Percentiles rank a stretch among this genome's conserved stretches.
Conservation (phyloP, 495 filamentous ascomycete species). For the Glutinoglossum americanum region DNA sequence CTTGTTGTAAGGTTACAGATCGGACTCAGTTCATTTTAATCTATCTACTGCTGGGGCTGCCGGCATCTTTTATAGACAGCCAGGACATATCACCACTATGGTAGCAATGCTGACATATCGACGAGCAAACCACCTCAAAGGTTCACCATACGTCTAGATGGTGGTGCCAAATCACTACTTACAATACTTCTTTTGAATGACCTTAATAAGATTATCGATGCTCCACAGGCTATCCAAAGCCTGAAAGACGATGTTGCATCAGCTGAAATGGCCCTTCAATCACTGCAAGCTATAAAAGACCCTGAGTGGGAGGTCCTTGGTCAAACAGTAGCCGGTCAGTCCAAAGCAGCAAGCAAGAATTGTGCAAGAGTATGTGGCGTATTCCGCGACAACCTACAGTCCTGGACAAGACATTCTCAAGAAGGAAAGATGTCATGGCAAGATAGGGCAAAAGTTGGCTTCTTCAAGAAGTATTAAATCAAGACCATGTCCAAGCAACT, state of each 20-base stretch:
- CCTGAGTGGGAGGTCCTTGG: slow-evolving; percentile 19
- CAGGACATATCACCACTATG: background rate
- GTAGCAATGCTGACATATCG: background rate
- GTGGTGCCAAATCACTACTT: slow-evolving; percentile 12
- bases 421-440: slow-evolving; percentile 17
- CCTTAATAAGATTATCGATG: slow-evolving; percentile 20
- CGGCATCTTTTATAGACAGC: background rate
- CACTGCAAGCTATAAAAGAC: slow-evolving; percentile 17
- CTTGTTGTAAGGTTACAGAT: too few species aligned
- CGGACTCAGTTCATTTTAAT: too few species aligned
- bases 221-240: slow-evolving; percentile 15
- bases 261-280: slow-evolving; percentile 15
- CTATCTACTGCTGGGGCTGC: background rate
- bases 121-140: background rate
- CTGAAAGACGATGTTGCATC: slow-evolving; percentile 16
- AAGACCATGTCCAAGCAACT: slow-evolving; percentile 20
- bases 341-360: slow-evolving; percentile 13
- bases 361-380: slow-evolving; percentile 16
- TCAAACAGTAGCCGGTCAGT: slow-evolving; percentile 12
- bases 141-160: background rate
- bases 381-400: slow-evolving; percentile 17
- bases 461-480: slow-evolving; percentile 17
- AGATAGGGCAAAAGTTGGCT: slow-evolving; percentile 18
- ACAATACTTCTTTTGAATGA: slow-evolving; percentile 22
- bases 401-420: slow-evolving; percentile 19